A percentile compares a stretch with the other conserved stretches of the same genome.
Evolutionary conservation across 441 rosid genomes (phyloP).

Genomic region (Pelargonium fulgidum): DNA sequence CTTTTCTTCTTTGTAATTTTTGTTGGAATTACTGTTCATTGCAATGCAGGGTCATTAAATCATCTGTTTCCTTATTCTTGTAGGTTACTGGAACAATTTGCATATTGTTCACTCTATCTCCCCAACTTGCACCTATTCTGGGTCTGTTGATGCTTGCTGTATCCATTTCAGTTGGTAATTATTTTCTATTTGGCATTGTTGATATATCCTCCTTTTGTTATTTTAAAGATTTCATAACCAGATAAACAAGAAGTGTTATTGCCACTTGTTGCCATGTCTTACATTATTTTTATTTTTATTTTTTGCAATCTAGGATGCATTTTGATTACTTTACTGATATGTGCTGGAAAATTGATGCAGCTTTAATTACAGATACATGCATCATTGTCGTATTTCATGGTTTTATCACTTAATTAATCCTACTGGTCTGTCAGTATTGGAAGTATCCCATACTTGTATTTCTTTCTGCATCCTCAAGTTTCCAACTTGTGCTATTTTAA

Average conservation of each 20-base stretch:
- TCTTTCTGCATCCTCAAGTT: background rate
- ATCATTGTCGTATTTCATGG: background rate
- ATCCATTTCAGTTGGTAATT: conserved; percentile 71
- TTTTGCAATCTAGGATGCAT: background rate
- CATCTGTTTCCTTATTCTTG: conserved; percentile 21
- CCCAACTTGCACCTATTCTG: conserved; percentile 84
- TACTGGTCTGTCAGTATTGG: background rate
- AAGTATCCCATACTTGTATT: background rate
- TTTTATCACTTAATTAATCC: background rate
- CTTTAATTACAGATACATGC: background rate
- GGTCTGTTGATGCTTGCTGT: conserved; percentile 68
- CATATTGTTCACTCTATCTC: conserved; percentile 71
- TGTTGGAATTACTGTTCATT: background rate
- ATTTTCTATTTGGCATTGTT: conserved; percentile 16
- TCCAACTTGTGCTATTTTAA: conserved; percentile 1
- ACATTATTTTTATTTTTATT: background rate
- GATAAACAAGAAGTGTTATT: background rate
- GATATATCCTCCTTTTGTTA: background rate
- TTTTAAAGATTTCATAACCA: background rate
- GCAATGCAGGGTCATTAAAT: conserved; percentile 11
- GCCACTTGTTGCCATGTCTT: conserved; percentile 6
- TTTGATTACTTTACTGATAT: background rate
- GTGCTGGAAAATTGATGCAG: background rate
- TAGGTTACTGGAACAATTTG: conserved; percentile 75
- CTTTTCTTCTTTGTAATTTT: background rate